Base-by-base conservation (phyloP, 768 basidiomycete species). In the Auricularia auricula-judae region DNA sequence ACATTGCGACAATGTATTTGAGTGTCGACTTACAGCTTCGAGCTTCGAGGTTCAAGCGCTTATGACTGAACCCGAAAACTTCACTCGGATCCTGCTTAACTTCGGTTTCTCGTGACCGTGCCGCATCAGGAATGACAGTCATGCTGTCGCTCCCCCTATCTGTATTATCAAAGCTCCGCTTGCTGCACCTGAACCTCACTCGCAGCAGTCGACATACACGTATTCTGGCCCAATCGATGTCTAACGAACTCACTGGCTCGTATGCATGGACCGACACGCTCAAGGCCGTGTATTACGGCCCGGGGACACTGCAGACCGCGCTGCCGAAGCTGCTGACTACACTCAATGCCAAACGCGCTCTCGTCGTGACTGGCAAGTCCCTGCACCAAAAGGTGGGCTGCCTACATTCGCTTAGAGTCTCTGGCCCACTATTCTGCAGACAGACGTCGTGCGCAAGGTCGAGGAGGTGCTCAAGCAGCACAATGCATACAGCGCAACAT, bases 351-450 rank as follows among this genome's bases (percentile, higher is more conserved):
- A 84, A 79, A 71, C 88, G 83, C 73, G 90, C 84, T 2, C 72
- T 91, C 35, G 72, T 91, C 63, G 80, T 91, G 58, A 91, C 90
- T 2, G 89, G 90, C 35, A 85, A 76, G 70, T 87, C 82, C 65
- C 77, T 92, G 36, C 74, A 82, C 65, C 75, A 82, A 29, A 90
- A 90, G 83, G 88, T 82, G 69, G 60, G 36, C 62, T 58, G 34
- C 42, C n/a, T 1, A 62, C 16, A 11, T 54, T 47, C 21, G 21
- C 21, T 39, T 18, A 35, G 36, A 44, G 1, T 29, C 39, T 42
- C 39, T 18, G 53, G 65, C 58, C 61, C 29, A 29, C 35, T 58
- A 34, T 34, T 60, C 33, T 33, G 51, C 33, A 87, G 86, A 88
- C 86, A 0, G 82, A 86, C 66, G 79, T 86, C 4, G 82, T 87